Evolutionary conservation across 257 asterid genomes (phyloP), one percentile per base, ranked within the genome.

Genomic region (Pogostemon cablin): DNA sequence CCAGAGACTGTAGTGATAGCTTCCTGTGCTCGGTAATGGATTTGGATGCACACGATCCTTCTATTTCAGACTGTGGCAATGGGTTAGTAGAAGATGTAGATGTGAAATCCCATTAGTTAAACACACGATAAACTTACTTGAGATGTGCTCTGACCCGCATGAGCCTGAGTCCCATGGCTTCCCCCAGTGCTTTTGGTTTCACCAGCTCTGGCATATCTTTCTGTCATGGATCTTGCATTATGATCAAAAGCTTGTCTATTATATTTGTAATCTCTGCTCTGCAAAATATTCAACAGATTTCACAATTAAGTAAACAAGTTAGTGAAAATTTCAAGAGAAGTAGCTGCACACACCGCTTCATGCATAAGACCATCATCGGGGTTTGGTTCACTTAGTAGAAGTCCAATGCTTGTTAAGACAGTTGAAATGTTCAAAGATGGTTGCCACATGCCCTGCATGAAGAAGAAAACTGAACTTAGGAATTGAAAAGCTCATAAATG

Each of bases 361-460:
- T 86, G 89, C 97, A 89, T 91, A 74, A 91, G 86, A 58, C 97
- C 95, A 79, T 91, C 97, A 68, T 91, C 97, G 40, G 96, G 97
- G 79, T 91, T 91, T 60, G 97, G 97, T 72, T 91, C 97, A 74
- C 83, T 81, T 48, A 89, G 80, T 67, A 91, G 73, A 71, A 87
- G 84, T n/a, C 96, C 88, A 55, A 91, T 86, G 85, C 97, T 83
- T 66, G 92, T 86, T 72, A 91, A 74, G 72, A 89, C 85, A 49
- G 96, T 85, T 67, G 97, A 91, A 84, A 91, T 84, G 74, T 89
- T 89, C 86, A 89, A 80, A 76, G 97, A 91, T 68, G 96, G 97
- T 75, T 87, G 96, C 97, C 97, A 91, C 5, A 93, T 82, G 64
- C 97, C 97, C 97, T 91, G 88, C 62, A 52, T 68, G 48, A 65